Evolutionary conservation across 139 green algal species (phyloP).

Genomic region (Chlamydomonas applanata): DNA sequence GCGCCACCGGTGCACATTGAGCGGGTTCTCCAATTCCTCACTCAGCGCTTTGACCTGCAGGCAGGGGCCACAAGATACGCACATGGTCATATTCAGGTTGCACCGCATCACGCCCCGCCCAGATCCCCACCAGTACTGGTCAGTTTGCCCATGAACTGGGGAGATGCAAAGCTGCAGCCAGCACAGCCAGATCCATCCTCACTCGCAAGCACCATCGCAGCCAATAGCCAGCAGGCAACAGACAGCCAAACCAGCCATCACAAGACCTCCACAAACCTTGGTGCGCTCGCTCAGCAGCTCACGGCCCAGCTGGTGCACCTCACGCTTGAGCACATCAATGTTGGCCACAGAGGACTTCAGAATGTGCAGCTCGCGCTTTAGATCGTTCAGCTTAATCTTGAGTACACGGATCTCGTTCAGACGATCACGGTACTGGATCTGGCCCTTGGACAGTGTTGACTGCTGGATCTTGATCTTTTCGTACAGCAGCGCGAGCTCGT

Average conservation of each 20-base stretch:
- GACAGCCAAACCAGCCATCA: too few species aligned
- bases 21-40: conserved; percentile 92
- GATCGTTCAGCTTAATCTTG: conserved; percentile 82
- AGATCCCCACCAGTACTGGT: neutral
- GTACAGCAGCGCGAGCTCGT: conserved; percentile 92
- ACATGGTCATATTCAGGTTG: neutral
- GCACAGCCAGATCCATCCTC: too few species aligned
- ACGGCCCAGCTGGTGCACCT: conserved; percentile 81
- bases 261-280: neutral
- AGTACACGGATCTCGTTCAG: conserved; percentile 87
- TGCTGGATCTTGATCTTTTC: conserved; percentile 96
- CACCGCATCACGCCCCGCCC: neutral
- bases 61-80: neutral
- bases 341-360: conserved; percentile 75
- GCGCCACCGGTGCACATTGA: conserved; percentile 92
- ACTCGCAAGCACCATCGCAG: too few species aligned
- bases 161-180: too few species aligned
- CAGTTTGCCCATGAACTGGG: too few species aligned
- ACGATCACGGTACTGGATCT: conserved; percentile 87
- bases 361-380: conserved; percentile 82
- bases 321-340: conserved; percentile 86
- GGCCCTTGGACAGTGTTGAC: conserved; percentile 76
- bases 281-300: conserved; percentile 72
- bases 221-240: too few species aligned
- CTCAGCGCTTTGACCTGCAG: conserved; percentile 75